Conservation (phyloP, 495 filamentous ascomycete genomes). For the Aspergillus funiculosus region DNA sequence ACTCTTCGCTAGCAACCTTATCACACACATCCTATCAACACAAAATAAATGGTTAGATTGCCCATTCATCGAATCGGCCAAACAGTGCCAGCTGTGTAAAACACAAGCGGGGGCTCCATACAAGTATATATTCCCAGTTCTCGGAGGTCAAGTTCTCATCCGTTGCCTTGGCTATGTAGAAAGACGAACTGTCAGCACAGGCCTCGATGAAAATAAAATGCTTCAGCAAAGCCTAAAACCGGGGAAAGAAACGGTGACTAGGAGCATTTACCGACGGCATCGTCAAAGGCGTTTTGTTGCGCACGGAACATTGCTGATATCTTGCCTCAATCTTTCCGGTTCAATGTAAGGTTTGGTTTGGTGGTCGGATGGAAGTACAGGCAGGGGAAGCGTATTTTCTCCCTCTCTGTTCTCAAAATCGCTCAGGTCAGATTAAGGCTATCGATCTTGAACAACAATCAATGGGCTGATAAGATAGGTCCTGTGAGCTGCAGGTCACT, state of each 20-base stretch:
- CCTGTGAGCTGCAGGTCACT: constrained; percentile 4
- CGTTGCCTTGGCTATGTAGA: constrained; percentile 81
- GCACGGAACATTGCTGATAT: constrained; percentile 63
- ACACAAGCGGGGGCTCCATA: constrained; percentile 25
- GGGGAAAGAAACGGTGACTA: constrained; percentile 23
- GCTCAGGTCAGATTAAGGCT: too few species aligned
- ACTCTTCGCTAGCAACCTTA: constrained; percentile 64
- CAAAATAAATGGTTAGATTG: constrained; percentile 17
- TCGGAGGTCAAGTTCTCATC: constrained; percentile 97
- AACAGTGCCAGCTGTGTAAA: not conserved
- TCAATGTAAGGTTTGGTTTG: too few species aligned
- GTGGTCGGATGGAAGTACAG: not conserved
- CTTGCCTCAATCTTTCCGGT: constrained; percentile 6
- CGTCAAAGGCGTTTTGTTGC: constrained; percentile 74
- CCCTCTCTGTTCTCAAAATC: too few species aligned
- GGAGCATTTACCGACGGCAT: constrained; percentile 59
- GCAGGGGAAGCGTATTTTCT: too few species aligned
- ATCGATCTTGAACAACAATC: not conserved
- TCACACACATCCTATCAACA: constrained; percentile 79
- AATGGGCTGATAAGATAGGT: not conserved
- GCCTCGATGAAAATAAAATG: not conserved
- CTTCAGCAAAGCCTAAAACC: not conserved
- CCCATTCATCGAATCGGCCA: not conserved
- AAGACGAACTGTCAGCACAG: constrained; percentile 22
- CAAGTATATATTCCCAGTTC: constrained; percentile 97